Evolutionary conservation across 1,284 basidiomycete genomes (phyloP).

Genomic region (Cystobasidium slooffiae): DNA sequence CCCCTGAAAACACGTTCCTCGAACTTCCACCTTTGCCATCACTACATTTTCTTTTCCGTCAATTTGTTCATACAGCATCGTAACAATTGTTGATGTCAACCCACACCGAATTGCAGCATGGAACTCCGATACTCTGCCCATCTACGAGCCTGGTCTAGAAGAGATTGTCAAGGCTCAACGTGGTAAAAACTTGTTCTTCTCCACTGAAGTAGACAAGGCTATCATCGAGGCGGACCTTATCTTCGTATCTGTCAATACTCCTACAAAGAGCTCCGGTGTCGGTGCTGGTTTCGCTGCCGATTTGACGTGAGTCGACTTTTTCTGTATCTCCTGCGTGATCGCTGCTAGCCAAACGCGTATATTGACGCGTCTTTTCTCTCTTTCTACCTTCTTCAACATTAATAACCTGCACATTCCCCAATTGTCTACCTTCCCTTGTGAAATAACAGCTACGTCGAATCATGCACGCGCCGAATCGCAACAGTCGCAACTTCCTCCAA

Average conservation of each 20-base stretch:
- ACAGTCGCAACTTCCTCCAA: slow-evolving; percentile 86
- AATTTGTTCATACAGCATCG: slow-evolving; percentile 59
- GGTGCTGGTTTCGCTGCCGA: slow-evolving; percentile 98
- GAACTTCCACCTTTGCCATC: slow-evolving; percentile 7
- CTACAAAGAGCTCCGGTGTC: slow-evolving; percentile 96
- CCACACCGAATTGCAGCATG: slow-evolving; percentile 91
- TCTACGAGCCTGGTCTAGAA: slow-evolving; percentile 97
- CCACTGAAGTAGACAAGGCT: slow-evolving; percentile 88
- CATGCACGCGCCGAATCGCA: slow-evolving; percentile 93
- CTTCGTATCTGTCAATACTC: slow-evolving; percentile 81
- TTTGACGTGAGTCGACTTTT: slow-evolving; percentile 72
- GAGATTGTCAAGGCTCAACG: slow-evolving; percentile 86
- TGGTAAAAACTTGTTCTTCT: slow-evolving; percentile 96
- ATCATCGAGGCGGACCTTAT: slow-evolving; percentile 86
- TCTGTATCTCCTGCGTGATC: background rate
- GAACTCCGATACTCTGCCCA: slow-evolving; percentile 75
- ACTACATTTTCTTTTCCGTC: background rate
- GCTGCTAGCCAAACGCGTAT: background rate
- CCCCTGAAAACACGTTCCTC: background rate
- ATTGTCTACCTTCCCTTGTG: background rate
- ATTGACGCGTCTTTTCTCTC: background rate
- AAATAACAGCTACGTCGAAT: slow-evolving; percentile 81
- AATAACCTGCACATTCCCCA: no score
- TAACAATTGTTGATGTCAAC: slow-evolving; percentile 98
- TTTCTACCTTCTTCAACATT: background rate